phyloP scores from a whole-genome alignment of 345 rosid species.

The Rhizophora apiculata region DNA sequence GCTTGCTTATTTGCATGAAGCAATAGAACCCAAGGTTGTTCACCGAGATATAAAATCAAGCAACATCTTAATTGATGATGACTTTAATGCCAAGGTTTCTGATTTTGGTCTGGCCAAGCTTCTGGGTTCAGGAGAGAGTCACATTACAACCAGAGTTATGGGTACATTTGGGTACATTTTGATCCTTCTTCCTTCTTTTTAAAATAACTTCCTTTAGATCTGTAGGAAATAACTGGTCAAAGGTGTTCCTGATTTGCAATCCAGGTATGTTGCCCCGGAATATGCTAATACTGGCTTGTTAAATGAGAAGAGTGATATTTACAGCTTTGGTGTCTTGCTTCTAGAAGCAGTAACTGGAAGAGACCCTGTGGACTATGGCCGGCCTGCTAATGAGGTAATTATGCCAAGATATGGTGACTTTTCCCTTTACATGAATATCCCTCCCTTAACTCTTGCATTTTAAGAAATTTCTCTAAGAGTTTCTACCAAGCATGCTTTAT shows the following conservation, averaged over 20 bases:
- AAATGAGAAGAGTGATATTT: conserved; percentile 93
- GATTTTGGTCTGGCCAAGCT: conserved; percentile 98
- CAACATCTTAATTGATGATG: conserved; percentile 79
- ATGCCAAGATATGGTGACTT: not conserved
- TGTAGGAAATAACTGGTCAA: conserved; percentile 10
- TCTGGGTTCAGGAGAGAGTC: conserved; percentile 84
- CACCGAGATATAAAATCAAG: conserved; percentile 97
- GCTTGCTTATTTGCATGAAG: conserved; percentile 98
- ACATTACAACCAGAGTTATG: conserved; percentile 95
- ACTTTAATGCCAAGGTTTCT: conserved; percentile 71
- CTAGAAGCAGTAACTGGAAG: conserved; percentile 93
- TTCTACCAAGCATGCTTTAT: conserved; percentile 7
- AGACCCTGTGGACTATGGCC: conserved; percentile 89
- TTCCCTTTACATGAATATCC: not conserved
- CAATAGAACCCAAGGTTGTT: conserved; percentile 94
- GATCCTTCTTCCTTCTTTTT: not conserved
- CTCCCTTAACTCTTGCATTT: not conserved
- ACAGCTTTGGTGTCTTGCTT: conserved; percentile 91
- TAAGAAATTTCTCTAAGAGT: not conserved
- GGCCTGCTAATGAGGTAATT: conserved; percentile 82
- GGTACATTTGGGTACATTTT: conserved; percentile 88
- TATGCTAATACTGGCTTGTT: conserved; percentile 90
- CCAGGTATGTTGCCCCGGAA: conserved; percentile 96
- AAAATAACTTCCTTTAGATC: conserved; percentile 9
- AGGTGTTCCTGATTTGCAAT: conserved; percentile 16